Percentiles rank a stretch among this genome's conserved stretches.
phyloP scores from a whole-genome alignment of 164 flowering plant species.

The Nymphaea colorata region DNA sequence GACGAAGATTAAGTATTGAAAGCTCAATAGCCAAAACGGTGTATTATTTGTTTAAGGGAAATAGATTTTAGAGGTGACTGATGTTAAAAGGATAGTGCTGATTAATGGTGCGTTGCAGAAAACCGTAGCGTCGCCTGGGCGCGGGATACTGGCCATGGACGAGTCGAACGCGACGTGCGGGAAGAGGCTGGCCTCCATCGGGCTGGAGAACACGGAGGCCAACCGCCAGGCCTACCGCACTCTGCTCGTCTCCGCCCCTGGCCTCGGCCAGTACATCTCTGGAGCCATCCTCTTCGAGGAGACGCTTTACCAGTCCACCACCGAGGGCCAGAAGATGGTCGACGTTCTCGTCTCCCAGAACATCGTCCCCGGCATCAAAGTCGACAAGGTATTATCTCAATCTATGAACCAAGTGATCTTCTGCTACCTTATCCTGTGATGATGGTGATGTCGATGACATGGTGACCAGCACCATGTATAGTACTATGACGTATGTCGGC shows the following conservation, averaged over 20 bases:
- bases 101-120: constrained; percentile 1
- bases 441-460: background rate
- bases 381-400: constrained; percentile 9
- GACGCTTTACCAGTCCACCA: constrained; percentile 7
- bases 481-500: background rate
- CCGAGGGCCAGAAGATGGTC: constrained; percentile 14
- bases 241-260: constrained; percentile 8
- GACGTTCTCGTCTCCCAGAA: constrained; percentile 9
- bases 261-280: constrained; percentile 10
- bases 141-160: constrained; percentile 12
- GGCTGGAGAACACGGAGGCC: constrained; percentile 12
- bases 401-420: background rate
- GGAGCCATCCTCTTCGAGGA: constrained; percentile 8
- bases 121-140: constrained; percentile 11
- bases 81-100: background rate
- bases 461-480: background rate
- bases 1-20: too few relatives aligned
- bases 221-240: constrained; percentile 13
- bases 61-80: too few relatives aligned
- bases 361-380: constrained; percentile 14
- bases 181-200: constrained; percentile 10
- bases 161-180: constrained; percentile 15
- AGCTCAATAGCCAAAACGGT: too few relatives aligned
- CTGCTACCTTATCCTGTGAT: background rate
- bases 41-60: too few relatives aligned